A percentile compares a stretch with the other conserved stretches of the same genome.
phyloP scores from a whole-genome alignment of 148 eudicot species.

The Diospyros lotus region DNA sequence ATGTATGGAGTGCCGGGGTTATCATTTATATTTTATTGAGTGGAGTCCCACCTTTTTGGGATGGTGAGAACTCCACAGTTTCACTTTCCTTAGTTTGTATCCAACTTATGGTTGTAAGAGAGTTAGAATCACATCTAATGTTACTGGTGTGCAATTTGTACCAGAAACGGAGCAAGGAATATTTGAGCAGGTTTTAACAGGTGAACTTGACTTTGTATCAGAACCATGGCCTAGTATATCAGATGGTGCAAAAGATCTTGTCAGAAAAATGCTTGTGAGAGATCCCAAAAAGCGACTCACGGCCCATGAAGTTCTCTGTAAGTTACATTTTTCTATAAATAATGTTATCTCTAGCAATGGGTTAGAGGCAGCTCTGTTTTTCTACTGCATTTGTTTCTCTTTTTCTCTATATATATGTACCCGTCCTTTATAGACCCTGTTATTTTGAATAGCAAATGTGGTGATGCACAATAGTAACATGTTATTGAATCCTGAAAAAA shows the following conservation, averaged over 20 bases:
- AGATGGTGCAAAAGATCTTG: slow-evolving; percentile 35
- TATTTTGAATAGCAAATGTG: no score
- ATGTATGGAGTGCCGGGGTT: slow-evolving; percentile 48
- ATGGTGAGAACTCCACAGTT: slow-evolving; percentile 22
- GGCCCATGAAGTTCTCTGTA: slow-evolving; percentile 41
- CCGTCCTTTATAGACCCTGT: background rate
- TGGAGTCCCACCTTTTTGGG: slow-evolving; percentile 50
- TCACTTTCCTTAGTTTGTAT: background rate
- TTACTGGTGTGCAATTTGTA: slow-evolving; percentile 4
- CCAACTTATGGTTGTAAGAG: background rate
- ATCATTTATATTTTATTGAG: slow-evolving; percentile 36
- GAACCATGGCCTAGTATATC: slow-evolving; percentile 46
- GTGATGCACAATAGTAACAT: no score
- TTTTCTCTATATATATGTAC: no score
- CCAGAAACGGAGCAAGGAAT: slow-evolving; percentile 44
- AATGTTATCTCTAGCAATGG: background rate
- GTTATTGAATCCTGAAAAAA: no score
- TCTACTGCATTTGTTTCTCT: background rate
- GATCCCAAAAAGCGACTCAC: slow-evolving; percentile 30
- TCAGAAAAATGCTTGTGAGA: slow-evolving; percentile 33
- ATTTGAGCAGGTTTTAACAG: slow-evolving; percentile 36
- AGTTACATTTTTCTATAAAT: slow-evolving; percentile 14
- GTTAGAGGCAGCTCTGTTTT: background rate
- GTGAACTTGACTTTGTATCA: slow-evolving; percentile 37
- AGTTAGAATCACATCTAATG: background rate